Conservation (phyloP, 139 green algal genomes). For the Chlamydomonas sp. region DNA sequence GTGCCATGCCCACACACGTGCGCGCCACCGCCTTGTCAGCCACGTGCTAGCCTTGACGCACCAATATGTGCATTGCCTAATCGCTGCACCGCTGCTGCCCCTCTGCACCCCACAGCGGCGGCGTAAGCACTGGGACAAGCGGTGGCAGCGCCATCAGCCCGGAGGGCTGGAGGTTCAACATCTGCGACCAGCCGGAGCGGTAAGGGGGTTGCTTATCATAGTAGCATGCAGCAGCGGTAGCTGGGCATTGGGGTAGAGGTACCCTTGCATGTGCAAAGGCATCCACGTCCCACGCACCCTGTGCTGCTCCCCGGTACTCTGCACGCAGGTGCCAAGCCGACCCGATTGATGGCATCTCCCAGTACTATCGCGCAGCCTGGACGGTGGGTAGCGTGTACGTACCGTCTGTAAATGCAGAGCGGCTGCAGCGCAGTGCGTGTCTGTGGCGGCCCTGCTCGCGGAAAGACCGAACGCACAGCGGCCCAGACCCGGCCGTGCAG, state of each 20-base stretch:
- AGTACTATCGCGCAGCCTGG: constrained; percentile 66
- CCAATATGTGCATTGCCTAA: too few species aligned
- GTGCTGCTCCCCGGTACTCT: not conserved
- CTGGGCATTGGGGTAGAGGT: not conserved
- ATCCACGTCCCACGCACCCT: not conserved
- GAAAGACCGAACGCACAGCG: not conserved
- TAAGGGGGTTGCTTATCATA: not conserved
- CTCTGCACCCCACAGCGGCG: not conserved
- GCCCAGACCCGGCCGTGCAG: not conserved
- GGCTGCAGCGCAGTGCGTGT: not conserved
- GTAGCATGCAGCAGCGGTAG: not conserved
- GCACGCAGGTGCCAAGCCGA: constrained; percentile 41
- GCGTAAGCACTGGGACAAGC: constrained; percentile 58
- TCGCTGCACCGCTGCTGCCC: too few species aligned
- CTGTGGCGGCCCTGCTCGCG: not conserved
- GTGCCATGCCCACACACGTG: too few species aligned
- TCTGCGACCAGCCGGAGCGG: constrained; percentile 63
- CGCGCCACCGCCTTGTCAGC: too few species aligned
- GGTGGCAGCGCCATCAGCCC: constrained; percentile 76
- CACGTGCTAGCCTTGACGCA: too few species aligned
- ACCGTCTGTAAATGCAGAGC: not conserved
- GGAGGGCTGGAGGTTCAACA: constrained; percentile 74
- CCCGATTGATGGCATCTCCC: constrained; percentile 62
- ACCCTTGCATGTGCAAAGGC: not conserved
- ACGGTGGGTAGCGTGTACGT: constrained; percentile 15